A percentile compares a stretch with the other conserved stretches of the same genome.
phyloP scores from a whole-genome alignment of 495 filamentous ascomycete species.

The Articulospora tetracladia region DNA sequence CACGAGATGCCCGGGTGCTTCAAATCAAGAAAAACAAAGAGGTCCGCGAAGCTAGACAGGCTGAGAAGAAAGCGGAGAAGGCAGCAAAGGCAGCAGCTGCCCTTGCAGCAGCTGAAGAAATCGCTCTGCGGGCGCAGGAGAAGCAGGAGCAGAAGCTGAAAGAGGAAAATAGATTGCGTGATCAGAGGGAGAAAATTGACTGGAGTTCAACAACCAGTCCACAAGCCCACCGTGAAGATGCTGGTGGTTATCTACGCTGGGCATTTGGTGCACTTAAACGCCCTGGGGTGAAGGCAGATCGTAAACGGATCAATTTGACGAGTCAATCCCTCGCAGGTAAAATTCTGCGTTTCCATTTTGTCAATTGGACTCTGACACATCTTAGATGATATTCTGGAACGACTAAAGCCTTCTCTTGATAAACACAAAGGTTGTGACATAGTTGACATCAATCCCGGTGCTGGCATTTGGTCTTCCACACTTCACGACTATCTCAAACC shows the following conservation, averaged over 20 bases:
- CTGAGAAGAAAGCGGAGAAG: no score
- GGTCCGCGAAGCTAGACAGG: no score
- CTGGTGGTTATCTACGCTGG: slow-evolving; percentile 1
- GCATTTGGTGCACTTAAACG: not conserved
- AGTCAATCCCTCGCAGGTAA: not conserved
- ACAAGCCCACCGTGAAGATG: not conserved
- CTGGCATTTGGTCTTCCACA: slow-evolving; percentile 69
- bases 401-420: slow-evolving; percentile 54
- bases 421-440: slow-evolving; percentile 69
- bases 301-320: not conserved
- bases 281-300: not conserved
- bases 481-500: slow-evolving; percentile 72
- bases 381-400: slow-evolving; percentile 47
- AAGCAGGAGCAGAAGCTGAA: no score
- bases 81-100: no score
- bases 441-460: slow-evolving; percentile 79
- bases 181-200: no score
- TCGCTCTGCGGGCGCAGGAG: no score
- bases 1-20: no score
- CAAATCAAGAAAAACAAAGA: no score
- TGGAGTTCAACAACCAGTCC: no score
- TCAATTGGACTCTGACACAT: not conserved
- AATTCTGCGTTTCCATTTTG: not conserved
- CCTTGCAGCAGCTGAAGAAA: no score
- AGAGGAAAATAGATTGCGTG: no score